phyloP scores from a whole-genome alignment of 2,329 filamentous ascomycete species.

The Colletotrichum incanum region DNA sequence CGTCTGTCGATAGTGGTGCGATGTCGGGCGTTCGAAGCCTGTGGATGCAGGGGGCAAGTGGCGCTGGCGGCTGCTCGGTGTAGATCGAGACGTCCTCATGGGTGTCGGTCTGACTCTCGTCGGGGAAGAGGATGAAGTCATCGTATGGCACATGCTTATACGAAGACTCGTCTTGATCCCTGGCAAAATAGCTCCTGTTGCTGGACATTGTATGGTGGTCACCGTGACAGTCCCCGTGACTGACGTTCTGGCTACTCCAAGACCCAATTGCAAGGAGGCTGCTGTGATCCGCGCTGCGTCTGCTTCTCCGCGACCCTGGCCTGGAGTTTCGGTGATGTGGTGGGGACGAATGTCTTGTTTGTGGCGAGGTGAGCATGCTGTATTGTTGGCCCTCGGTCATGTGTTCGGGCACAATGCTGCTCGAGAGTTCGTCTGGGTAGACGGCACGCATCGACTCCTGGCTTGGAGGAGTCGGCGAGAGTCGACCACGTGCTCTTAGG shows the following conservation, averaged over 20 bases:
- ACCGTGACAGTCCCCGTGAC: too few species aligned
- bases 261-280: constrained; percentile 33
- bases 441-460: background rate
- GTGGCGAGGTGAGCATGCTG: background rate
- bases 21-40: constrained; percentile 41
- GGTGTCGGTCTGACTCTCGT: background rate
- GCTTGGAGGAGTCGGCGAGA: background rate
- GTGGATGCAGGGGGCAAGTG: constrained; percentile 25
- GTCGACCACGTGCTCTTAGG: background rate
- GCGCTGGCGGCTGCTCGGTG: constrained; percentile 14
- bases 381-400: background rate
- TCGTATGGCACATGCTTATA: constrained; percentile 2
- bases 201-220: background rate
- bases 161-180: background rate
- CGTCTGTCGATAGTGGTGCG: constrained; percentile 37
- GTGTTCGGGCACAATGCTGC: background rate
- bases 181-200: background rate
- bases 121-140: constrained; percentile 34
- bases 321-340: background rate
- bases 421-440: background rate
- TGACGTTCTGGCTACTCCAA: constrained; percentile 12
- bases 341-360: background rate
- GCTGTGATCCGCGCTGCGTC: background rate
- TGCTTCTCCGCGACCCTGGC: background rate
- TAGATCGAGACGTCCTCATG: background rate